Percentiles rank a stretch among this genome's conserved stretches.
These are phyloP conservation scores for Didymella sp. DNA, from an alignment of 2,329 filamentous ascomycete species.

Conservation along the genomic window DNA sequence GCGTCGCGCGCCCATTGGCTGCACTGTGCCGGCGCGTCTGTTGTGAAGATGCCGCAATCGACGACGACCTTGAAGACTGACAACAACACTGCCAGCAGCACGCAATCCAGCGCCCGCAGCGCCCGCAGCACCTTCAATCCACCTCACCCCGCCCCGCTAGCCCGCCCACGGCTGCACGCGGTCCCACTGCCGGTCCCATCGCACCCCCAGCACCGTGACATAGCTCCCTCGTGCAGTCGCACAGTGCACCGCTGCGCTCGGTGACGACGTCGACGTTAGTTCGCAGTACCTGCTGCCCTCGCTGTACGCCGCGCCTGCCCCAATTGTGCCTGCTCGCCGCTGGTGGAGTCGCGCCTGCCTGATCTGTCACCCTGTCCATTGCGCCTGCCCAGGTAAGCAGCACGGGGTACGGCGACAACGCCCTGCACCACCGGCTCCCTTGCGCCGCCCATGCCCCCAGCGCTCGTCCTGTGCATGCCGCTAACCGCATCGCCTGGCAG, in stretches of 20 bases:
- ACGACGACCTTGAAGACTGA: conserved; percentile 12
- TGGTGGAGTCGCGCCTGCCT: conserved; percentile 3
- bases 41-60: conserved; percentile 11
- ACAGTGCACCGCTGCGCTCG: conserved; percentile 15
- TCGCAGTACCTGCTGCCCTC: conserved; percentile 14
- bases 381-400: conserved; percentile 12
- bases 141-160: conserved; percentile 20
- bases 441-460: conserved; percentile 6
- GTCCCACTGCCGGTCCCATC: conserved; percentile 18
- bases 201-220: conserved; percentile 7
- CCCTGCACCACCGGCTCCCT: conserved; percentile 5
- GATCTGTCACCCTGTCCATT: conserved; percentile 8
- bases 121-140: not conserved
- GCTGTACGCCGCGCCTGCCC: conserved; percentile 17
- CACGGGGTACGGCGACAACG: not conserved
- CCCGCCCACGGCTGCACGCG: conserved; percentile 24
- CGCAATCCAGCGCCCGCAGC: not conserved
- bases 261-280: conserved; percentile 16
- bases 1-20: conserved; percentile 23
- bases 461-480: conserved; percentile 35
- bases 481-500: conserved; percentile 42
- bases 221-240: conserved; percentile 20
- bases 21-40: conserved; percentile 17
- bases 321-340: conserved; percentile 20
- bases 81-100: conserved; percentile 22